These are phyloP conservation scores for Trichoderma simmonsii DNA, from an alignment of 2,329 filamentous ascomycete species.

Conservation along the genomic window DNA sequence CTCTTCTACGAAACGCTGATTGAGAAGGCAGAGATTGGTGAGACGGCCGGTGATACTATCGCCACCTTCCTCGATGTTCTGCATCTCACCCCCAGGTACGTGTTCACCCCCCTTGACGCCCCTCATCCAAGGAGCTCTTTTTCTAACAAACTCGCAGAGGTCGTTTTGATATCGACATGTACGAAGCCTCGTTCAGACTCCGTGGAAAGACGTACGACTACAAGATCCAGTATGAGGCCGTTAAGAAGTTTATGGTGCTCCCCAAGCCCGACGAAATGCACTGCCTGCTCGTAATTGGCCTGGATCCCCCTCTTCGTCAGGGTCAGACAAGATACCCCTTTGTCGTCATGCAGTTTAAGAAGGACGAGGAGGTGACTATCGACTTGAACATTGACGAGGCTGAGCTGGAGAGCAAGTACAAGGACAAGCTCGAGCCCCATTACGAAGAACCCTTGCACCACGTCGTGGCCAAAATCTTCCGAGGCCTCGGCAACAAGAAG, in stretches of 20 bases:
- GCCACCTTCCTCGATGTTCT: slow-evolving; percentile 95
- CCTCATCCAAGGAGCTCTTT: no score
- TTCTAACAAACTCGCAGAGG: slow-evolving; percentile 57
- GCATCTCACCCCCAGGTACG: slow-evolving; percentile 87
- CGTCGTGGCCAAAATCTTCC: slow-evolving; percentile 93
- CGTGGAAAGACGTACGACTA: slow-evolving; percentile 99
- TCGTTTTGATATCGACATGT: slow-evolving; percentile 99
- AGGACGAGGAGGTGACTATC: slow-evolving; percentile 93
- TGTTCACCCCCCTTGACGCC: background rate
- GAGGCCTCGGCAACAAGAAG: slow-evolving; percentile 90
- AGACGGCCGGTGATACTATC: slow-evolving; percentile 97
- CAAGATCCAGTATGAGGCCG: slow-evolving; percentile 96
- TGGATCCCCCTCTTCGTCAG: slow-evolving; percentile 92
- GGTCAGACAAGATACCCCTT: slow-evolving; percentile 98
- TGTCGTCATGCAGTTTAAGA: slow-evolving; percentile 98
- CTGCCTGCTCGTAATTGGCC: slow-evolving; percentile 87
- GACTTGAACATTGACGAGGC: slow-evolving; percentile 96
- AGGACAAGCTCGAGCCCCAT: slow-evolving; percentile 80
- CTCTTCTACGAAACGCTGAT: slow-evolving; percentile 98
- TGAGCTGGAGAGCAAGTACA: slow-evolving; percentile 77
- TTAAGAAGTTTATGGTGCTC: slow-evolving; percentile 98
- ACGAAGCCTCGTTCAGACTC: slow-evolving; percentile 93
- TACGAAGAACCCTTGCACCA: slow-evolving; percentile 94
- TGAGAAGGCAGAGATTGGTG: slow-evolving; percentile 98
- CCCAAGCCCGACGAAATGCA: slow-evolving; percentile 98